phyloP scores from a whole-genome alignment of 768 basidiomycete genomes.

The Hortiboletus campestris region DNA sequence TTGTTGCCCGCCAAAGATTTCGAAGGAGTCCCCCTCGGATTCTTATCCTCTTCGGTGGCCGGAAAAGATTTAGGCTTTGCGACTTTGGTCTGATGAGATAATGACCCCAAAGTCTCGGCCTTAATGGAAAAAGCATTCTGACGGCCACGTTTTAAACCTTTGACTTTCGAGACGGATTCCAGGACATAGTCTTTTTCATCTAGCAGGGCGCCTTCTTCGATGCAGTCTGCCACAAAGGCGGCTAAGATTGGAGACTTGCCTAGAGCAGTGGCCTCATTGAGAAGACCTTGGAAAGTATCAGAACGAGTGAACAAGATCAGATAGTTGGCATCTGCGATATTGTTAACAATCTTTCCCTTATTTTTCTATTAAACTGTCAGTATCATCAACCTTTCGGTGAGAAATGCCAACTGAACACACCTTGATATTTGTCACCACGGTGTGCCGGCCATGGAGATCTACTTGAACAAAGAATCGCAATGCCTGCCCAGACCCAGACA shows the following conservation, averaged over 20 bases:
- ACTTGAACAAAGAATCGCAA: slow-evolving; percentile 66
- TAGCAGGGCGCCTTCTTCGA: slow-evolving; percentile 42
- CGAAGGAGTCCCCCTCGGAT: slow-evolving; percentile 2
- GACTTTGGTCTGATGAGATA: background rate
- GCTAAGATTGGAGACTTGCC: slow-evolving; percentile 50
- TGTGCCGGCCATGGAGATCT: slow-evolving; percentile 54
- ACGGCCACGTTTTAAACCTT: slow-evolving; percentile 26
- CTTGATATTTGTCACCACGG: slow-evolving; percentile 57
- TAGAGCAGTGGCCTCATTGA: slow-evolving; percentile 32
- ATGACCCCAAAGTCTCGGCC: slow-evolving; percentile 9
- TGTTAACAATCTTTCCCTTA: slow-evolving; percentile 57
- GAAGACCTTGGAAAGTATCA: slow-evolving; percentile 49
- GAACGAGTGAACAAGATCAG: slow-evolving; percentile 54
- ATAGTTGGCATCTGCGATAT: slow-evolving; percentile 58
- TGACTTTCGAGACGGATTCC: slow-evolving; percentile 27
- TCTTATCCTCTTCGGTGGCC: background rate
- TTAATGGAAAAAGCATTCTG: slow-evolving; percentile 15
- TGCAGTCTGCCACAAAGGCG: slow-evolving; percentile 53
- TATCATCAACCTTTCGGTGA: background rate
- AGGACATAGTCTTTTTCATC: slow-evolving; percentile 46
- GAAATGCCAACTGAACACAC: slow-evolving; percentile 34
- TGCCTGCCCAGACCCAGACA: slow-evolving; percentile 38
- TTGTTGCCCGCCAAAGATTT: slow-evolving; percentile 7
- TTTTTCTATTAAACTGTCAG: slow-evolving; percentile 47
- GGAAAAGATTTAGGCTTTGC: slow-evolving; percentile 8